These are phyloP conservation scores for Parachlorella kessleri DNA, from an alignment of 139 green algal genomes.

Conservation along the genomic window DNA sequence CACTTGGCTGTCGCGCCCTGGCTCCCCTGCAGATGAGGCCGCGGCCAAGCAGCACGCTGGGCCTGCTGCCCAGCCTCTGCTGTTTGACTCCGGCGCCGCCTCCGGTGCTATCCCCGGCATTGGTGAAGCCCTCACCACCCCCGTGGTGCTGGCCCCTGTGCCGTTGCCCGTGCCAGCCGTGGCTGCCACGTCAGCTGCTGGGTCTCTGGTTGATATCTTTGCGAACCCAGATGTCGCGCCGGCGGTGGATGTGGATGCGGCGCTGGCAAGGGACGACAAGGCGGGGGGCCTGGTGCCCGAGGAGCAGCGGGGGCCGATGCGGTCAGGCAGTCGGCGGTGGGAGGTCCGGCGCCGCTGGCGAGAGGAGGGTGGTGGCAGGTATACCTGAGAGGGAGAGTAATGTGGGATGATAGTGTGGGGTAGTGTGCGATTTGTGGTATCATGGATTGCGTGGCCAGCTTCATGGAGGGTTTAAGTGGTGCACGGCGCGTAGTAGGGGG, in stretches of 20 bases:
- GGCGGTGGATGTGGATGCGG: neutral
- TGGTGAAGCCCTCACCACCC: slow-evolving; percentile 29
- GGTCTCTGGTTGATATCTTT: neutral
- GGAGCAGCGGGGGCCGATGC: neutral
- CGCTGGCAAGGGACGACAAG: neutral
- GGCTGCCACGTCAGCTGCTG: no score
- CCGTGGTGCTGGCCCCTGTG: slow-evolving; percentile 3
- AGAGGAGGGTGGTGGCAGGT: no score
- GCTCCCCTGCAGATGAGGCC: neutral
- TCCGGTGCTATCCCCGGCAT: slow-evolving; percentile 44
- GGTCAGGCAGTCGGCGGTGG: neutral
- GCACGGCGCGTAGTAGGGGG: no score
- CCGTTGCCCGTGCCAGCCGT: neutral
- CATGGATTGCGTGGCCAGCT: no score
- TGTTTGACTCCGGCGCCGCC: neutral
- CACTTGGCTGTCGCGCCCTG: no score
- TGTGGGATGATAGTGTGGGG: no score
- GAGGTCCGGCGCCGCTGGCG: no score
- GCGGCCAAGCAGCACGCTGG: neutral
- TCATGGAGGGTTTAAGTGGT: no score
- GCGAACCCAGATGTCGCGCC: neutral
- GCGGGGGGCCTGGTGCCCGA: neutral
- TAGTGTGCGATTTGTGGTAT: no score
- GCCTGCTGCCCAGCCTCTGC: neutral
- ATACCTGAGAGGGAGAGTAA: no score